Percentiles rank a stretch among this genome's conserved stretches.
These are phyloP conservation scores for Botrytis tulipae DNA, from an alignment of 2,329 filamentous ascomycete species.

Conservation along the genomic window DNA sequence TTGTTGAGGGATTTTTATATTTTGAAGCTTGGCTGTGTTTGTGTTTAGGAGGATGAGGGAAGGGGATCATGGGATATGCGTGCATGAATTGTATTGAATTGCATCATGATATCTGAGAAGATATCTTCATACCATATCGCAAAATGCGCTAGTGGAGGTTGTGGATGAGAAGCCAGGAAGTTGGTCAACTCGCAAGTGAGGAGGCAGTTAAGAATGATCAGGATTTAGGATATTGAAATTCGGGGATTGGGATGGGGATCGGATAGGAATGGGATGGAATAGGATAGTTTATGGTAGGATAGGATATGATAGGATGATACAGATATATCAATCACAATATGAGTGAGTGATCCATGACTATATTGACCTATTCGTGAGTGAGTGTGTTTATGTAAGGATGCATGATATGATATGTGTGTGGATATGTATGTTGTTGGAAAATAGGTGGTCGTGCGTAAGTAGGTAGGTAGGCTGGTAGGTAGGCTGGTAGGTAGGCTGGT, in stretches of 20 bases:
- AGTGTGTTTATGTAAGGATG: neutral
- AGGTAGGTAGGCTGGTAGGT: no score
- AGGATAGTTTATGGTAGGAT: neutral
- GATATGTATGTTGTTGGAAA: no score
- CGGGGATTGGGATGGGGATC: neutral
- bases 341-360: neutral
- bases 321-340: neutral
- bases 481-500: no score
- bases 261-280: neutral
- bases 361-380: neutral
- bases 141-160: neutral
- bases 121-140: neutral
- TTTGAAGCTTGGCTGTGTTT: neutral
- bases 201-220: neutral
- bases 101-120: neutral
- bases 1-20: neutral
- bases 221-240: neutral
- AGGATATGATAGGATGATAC: neutral
- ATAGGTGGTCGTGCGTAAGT: no score
- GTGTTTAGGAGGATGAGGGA: neutral
- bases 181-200: neutral
- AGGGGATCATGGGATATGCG: no score
- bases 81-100: neutral
- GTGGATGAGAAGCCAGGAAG: neutral
- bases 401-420: no score